Percentiles rank a stretch among this genome's conserved stretches.
Evolutionary conservation across 2,329 filamentous ascomycete genomes (phyloP).

Genomic region (Lachnellula suecica): DNA sequence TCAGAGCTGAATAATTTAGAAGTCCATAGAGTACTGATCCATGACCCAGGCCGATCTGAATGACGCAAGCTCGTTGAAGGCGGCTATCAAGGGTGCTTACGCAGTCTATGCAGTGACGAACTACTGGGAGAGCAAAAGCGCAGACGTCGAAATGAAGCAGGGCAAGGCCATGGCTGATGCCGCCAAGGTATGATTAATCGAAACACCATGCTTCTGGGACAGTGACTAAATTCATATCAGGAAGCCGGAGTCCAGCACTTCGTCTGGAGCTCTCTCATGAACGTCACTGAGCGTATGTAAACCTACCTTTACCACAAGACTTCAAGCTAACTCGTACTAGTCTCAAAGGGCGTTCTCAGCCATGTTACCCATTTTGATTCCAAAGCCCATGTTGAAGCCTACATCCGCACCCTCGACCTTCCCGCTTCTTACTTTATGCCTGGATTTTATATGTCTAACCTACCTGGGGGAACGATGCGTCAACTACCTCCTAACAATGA

Average conservation of each 20-base stretch:
- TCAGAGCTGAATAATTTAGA: too few species aligned
- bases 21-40: not conserved
- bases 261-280: constrained; percentile 44
- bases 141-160: constrained; percentile 43
- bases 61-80: constrained; percentile 38
- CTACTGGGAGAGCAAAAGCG: constrained; percentile 36
- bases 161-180: constrained; percentile 48
- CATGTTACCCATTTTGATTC: constrained; percentile 40
- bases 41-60: constrained; percentile 39
- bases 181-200: constrained; percentile 35
- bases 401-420: constrained; percentile 37
- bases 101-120: constrained; percentile 33
- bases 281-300: constrained; percentile 39
- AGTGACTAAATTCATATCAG: constrained; percentile 21
- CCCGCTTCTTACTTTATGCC: constrained; percentile 48
- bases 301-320: not conserved
- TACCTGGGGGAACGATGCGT: constrained; percentile 29
- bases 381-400: constrained; percentile 39
- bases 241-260: constrained; percentile 44
- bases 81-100: constrained; percentile 31
- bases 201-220: not conserved
- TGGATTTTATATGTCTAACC: constrained; percentile 53
- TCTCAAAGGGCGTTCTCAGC: constrained; percentile 39
- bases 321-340: constrained; percentile 24
- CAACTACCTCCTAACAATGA: constrained; percentile 29